Percentiles rank a stretch among this genome's conserved stretches.
phyloP scores from a whole-genome alignment of 495 filamentous ascomycete genomes.

The Chlorociboria aeruginascens region DNA sequence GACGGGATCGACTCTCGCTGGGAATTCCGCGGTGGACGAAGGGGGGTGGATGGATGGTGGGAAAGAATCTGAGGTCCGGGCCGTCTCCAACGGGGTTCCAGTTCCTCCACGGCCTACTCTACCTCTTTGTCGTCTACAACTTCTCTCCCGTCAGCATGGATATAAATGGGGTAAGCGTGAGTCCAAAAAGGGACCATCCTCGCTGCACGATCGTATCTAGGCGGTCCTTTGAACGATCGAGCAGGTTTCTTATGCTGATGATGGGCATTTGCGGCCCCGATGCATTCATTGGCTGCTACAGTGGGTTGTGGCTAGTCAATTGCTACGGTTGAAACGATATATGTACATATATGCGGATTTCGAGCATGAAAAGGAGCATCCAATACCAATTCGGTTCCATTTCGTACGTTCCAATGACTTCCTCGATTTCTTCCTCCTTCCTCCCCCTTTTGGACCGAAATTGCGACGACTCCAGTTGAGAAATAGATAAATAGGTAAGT shows the following conservation, averaged over 20 bases:
- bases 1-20: neutral
- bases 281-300: too few species aligned
- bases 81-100: slow-evolving; percentile 7
- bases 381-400: too few species aligned
- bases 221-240: slow-evolving; percentile 2
- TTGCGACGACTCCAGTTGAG: neutral
- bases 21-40: slow-evolving; percentile 2
- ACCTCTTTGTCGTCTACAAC: slow-evolving; percentile 8
- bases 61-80: slow-evolving; percentile 5
- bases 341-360: slow-evolving; percentile 7
- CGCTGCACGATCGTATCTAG: slow-evolving; percentile 3
- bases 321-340: slow-evolving; percentile 7
- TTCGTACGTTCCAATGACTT: neutral
- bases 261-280: slow-evolving; percentile 5
- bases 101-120: slow-evolving; percentile 5
- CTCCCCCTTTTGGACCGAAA: too few species aligned
- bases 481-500: neutral
- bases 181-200: neutral
- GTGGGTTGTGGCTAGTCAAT: slow-evolving; percentile 7
- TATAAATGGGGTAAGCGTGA: slow-evolving; percentile 7
- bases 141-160: slow-evolving; percentile 8
- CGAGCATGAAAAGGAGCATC: slow-evolving; percentile 2
- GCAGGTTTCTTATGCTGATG: neutral
- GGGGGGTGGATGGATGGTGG: slow-evolving; percentile 8
- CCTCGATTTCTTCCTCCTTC: neutral